phyloP scores from a whole-genome alignment of 441 rosid species.

The Pelargonium fulgidum region DNA sequence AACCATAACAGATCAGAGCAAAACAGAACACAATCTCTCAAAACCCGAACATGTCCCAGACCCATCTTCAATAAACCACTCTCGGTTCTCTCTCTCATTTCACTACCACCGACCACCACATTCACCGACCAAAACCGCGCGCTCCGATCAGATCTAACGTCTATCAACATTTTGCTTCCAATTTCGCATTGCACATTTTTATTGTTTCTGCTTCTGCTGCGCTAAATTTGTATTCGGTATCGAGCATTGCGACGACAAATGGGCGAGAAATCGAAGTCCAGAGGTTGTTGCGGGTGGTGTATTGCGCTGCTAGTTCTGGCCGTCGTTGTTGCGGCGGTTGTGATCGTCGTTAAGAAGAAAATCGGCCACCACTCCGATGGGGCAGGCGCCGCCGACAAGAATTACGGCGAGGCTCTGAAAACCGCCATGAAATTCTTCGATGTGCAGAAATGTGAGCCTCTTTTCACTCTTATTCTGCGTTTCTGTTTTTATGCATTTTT shows the following conservation, averaged over 20 bases:
- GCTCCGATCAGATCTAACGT: too few relatives aligned
- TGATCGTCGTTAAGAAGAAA: slow-evolving; percentile 45
- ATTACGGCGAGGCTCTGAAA: slow-evolving; percentile 75
- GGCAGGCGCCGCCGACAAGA: slow-evolving; percentile 64
- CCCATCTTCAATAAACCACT: too few relatives aligned
- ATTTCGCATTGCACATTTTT: too few relatives aligned
- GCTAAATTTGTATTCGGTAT: neutral
- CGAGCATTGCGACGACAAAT: slow-evolving; percentile 22
- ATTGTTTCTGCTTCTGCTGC: too few relatives aligned
- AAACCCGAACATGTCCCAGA: too few relatives aligned
- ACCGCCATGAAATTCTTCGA: slow-evolving; percentile 79
- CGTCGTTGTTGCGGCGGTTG: slow-evolving; percentile 46
- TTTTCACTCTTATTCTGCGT: neutral
- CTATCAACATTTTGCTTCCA: too few relatives aligned
- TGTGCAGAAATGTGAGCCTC: slow-evolving; percentile 62
- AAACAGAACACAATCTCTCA: too few relatives aligned
- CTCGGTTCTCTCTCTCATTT: neutral
- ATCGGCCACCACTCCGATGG: slow-evolving; percentile 48
- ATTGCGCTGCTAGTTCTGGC: slow-evolving; percentile 41
- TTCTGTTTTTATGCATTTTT: neutral
- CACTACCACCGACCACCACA: neutral
- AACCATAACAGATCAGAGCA: neutral
- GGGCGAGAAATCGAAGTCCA: slow-evolving; percentile 49
- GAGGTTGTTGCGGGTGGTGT: slow-evolving; percentile 63
- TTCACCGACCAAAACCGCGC: neutral